Conservation (phyloP, 768 basidiomycete genomes). For the Suillus plorans region DNA sequence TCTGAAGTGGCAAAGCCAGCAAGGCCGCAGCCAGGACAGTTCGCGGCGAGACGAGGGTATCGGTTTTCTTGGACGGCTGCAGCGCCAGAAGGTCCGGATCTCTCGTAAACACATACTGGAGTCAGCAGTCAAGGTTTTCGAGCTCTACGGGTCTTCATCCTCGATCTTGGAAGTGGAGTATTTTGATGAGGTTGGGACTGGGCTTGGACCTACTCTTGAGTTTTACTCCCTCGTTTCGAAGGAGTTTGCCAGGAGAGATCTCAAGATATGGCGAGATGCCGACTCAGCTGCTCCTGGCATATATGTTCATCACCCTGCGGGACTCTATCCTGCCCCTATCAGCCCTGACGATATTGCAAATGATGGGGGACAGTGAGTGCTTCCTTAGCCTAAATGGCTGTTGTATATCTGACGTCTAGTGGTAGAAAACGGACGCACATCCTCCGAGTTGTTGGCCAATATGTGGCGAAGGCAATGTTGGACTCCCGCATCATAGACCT, state of each 20-base stretch:
- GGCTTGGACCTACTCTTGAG: slow-evolving; percentile 94
- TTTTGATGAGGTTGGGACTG: slow-evolving; percentile 98
- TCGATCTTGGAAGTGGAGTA: slow-evolving; percentile 97
- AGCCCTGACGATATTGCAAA: slow-evolving; percentile 64
- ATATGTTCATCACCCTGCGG: slow-evolving; percentile 83
- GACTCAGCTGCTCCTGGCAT: slow-evolving; percentile 58
- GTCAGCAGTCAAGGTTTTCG: slow-evolving; percentile 94
- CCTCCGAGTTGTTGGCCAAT: slow-evolving; percentile 90
- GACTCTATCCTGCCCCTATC: slow-evolving; percentile 87
- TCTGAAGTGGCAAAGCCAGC: slow-evolving; percentile 91
- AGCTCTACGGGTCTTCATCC: slow-evolving; percentile 92
- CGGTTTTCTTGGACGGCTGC: slow-evolving; percentile 87
- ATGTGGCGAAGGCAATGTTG: slow-evolving; percentile 94
- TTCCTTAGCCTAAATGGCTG: background rate
- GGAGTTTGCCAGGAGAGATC: slow-evolving; percentile 86
- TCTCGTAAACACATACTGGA: slow-evolving; percentile 93
- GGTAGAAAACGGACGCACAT: slow-evolving; percentile 80
- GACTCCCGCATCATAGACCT: slow-evolving; percentile 98
- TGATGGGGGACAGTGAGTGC: slow-evolving; percentile 72
- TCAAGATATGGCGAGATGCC: slow-evolving; percentile 91
- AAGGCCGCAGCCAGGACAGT: slow-evolving; percentile 73
- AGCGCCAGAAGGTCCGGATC: slow-evolving; percentile 95
- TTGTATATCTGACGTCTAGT: slow-evolving; percentile 10
- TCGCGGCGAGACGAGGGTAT: slow-evolving; percentile 88
- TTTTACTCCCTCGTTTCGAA: slow-evolving; percentile 97